Percentiles rank a stretch among this genome's conserved stretches.
Conservation (phyloP, 768 basidiomycete genomes). For the Lactarius vividus region DNA sequence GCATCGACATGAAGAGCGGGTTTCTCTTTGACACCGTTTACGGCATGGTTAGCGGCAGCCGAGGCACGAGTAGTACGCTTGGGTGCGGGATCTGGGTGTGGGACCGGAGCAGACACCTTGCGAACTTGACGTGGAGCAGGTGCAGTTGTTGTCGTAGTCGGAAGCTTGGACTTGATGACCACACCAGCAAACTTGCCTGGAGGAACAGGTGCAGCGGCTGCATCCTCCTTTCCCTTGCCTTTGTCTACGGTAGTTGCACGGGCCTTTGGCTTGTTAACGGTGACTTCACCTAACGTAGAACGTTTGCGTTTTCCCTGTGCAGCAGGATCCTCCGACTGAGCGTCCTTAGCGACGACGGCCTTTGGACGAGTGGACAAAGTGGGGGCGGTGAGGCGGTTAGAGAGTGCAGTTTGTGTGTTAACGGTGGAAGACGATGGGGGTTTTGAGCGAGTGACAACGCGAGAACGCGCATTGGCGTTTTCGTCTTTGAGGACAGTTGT, state of each 20-base stretch:
- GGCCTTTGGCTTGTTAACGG: constrained; percentile 45
- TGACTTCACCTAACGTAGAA: constrained; percentile 71
- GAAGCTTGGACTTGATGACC: constrained; percentile 52
- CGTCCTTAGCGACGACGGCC: constrained; percentile 38
- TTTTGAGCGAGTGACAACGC: constrained; percentile 61
- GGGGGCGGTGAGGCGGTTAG: constrained; percentile 42
- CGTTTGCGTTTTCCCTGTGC: constrained; percentile 70
- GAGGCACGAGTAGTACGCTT: constrained; percentile 33
- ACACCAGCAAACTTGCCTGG: constrained; percentile 62
- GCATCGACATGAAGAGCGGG: constrained; percentile 45
- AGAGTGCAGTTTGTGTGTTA: constrained; percentile 36
- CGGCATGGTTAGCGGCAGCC: constrained; percentile 34
- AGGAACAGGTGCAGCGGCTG: constrained; percentile 28
- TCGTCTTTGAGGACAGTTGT: constrained; percentile 58
- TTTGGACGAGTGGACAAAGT: constrained; percentile 57
- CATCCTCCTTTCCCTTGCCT: constrained; percentile 51
- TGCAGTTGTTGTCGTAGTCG: constrained; percentile 37
- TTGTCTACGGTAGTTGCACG: constrained; percentile 44
- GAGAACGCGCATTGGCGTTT: constrained; percentile 66
- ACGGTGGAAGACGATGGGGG: constrained; percentile 46
- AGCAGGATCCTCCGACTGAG: constrained; percentile 45
- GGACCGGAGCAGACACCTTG: constrained; percentile 37
- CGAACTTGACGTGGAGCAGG: constrained; percentile 50
- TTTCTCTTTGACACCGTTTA: constrained; percentile 35
- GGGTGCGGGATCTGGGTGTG: constrained; percentile 6